A percentile compares a stretch with the other conserved stretches of the same genome.
Conservation (phyloP, 352 stramenopile genomes). For the Thraustochytrium striatum region DNA sequence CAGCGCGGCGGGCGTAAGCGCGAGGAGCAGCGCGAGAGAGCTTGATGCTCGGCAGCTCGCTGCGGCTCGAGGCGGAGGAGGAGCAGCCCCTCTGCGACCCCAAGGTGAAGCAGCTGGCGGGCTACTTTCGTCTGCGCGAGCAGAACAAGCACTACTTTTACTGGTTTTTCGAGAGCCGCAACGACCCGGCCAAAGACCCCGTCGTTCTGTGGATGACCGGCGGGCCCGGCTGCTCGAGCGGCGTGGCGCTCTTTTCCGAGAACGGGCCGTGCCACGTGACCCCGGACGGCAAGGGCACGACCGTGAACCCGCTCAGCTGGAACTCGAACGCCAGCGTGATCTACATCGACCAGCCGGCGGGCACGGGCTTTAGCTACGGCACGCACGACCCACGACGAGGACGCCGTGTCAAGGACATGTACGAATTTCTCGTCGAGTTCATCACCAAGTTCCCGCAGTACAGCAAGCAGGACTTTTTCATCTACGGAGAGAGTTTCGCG, state of each 20-base stretch:
- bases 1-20: neutral
- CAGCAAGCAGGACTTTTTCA: constrained; percentile 78
- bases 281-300: constrained; percentile 73
- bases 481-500: constrained; percentile 84
- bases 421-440: constrained; percentile 89
- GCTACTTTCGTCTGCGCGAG: constrained; percentile 49
- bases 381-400: constrained; percentile 81
- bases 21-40: neutral
- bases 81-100: constrained; percentile 28
- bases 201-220: constrained; percentile 96
- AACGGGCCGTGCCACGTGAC: constrained; percentile 92
- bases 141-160: constrained; percentile 88
- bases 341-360: constrained; percentile 91
- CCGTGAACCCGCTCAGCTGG: constrained; percentile 86
- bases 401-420: constrained; percentile 89
- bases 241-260: constrained; percentile 84
- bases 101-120: constrained; percentile 31
- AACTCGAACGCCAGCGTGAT: constrained; percentile 88
- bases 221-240: constrained; percentile 86
- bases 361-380: constrained; percentile 88
- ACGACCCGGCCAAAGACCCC: constrained; percentile 72
- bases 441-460: constrained; percentile 82
- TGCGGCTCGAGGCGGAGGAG: constrained; percentile 6
- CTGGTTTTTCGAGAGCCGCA: constrained; percentile 89
- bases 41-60: neutral